A percentile compares a stretch with the other conserved stretches of the same genome.
Evolutionary conservation across 1,139 yeast genomes (phyloP).

Genomic region (Hansenula anomala): DNA sequence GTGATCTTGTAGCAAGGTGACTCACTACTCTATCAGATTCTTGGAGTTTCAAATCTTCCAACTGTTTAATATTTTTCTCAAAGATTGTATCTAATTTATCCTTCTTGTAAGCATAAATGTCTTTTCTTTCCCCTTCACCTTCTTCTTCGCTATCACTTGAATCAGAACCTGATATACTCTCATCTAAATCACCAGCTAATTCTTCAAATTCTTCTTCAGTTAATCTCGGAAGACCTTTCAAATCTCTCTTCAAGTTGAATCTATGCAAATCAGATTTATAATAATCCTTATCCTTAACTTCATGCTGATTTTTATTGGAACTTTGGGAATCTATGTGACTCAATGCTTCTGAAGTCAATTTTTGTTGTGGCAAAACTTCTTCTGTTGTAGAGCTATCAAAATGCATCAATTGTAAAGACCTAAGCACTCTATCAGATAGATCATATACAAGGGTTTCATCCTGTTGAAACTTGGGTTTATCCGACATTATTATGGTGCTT

Average conservation of each 20-base stretch:
- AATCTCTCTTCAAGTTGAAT: conserved; percentile 52
- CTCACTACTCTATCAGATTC: conserved; percentile 37
- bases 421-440: conserved; percentile 36
- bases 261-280: conserved; percentile 60
- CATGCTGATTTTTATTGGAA: no score
- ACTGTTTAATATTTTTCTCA: conserved; percentile 26
- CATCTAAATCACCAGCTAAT: conserved; percentile 47
- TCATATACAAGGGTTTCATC: conserved; percentile 51
- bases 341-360: conserved; percentile 1
- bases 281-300: conserved; percentile 42
- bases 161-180: conserved; percentile 59
- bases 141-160: conserved; percentile 19
- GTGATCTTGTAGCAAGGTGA: conserved; percentile 59
- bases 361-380: conserved; percentile 16
- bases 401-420: conserved; percentile 48
- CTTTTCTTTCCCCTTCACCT: conserved; percentile 22
- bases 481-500: neutral
- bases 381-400: conserved; percentile 48
- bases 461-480: neutral
- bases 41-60: conserved; percentile 20
- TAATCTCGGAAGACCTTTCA: conserved; percentile 42
- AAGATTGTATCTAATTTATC: conserved; percentile 31
- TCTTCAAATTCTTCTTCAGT: conserved; percentile 57
- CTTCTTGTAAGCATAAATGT: conserved; percentile 19
- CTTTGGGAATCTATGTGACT: conserved; percentile 1